Evolutionary conservation across 768 basidiomycete species (phyloP).

Genomic region (Russula earlei): DNA sequence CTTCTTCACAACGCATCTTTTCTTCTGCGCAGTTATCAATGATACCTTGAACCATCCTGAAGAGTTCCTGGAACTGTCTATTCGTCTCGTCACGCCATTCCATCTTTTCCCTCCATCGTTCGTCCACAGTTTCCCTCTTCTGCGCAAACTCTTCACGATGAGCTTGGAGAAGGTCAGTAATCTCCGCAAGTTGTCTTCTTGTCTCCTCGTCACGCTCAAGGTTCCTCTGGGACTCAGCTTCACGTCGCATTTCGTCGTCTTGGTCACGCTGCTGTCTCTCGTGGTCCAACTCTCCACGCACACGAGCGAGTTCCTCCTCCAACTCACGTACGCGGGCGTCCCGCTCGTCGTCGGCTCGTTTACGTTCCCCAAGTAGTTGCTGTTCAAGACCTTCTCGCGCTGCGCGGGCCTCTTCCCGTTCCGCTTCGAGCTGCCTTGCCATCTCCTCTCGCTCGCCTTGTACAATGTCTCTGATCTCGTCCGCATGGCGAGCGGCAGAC

Average conservation of each 20-base stretch:
- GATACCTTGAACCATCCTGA: slow-evolving; percentile 52
- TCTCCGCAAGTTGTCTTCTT: slow-evolving; percentile 53
- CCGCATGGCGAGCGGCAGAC: slow-evolving; percentile 47
- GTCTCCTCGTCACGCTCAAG: slow-evolving; percentile 53
- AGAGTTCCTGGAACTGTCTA: slow-evolving; percentile 43
- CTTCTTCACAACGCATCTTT: slow-evolving; percentile 42
- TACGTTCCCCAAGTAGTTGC: slow-evolving; percentile 11
- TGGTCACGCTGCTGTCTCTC: slow-evolving; percentile 50
- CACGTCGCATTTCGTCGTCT: slow-evolving; percentile 53
- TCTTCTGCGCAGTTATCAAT: slow-evolving; percentile 47
- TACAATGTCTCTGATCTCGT: slow-evolving; percentile 41
- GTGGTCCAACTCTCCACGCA: slow-evolving; percentile 50
- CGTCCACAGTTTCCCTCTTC: slow-evolving; percentile 52
- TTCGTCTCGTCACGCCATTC: slow-evolving; percentile 51
- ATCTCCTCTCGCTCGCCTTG: slow-evolving; percentile 20
- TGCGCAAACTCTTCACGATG: slow-evolving; percentile 49
- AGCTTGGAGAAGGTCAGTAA: slow-evolving; percentile 64
- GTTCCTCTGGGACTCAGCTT: slow-evolving; percentile 48
- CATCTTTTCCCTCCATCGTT: slow-evolving; percentile 55
- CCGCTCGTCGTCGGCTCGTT: slow-evolving; percentile 36
- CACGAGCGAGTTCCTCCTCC: slow-evolving; percentile 51
- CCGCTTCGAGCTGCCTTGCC: slow-evolving; percentile 9
- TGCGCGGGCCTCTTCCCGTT: slow-evolving; percentile 18
- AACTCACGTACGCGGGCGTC: slow-evolving; percentile 47
- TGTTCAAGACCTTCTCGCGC: slow-evolving; percentile 16